Conservation (phyloP, 2,329 filamentous ascomycete species). For the Trichoderma gracile region DNA sequence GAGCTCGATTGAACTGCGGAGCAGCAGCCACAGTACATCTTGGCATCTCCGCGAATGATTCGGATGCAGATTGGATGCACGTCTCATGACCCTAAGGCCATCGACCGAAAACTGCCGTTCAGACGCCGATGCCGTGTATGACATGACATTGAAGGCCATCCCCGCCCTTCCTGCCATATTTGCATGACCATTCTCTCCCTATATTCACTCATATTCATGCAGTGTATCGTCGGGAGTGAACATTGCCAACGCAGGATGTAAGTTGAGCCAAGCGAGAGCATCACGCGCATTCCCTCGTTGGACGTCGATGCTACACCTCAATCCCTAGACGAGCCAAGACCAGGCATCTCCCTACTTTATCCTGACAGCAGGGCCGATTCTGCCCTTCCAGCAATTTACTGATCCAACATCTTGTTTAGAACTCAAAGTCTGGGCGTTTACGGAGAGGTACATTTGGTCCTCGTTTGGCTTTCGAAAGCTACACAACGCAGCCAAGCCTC, state of each 20-base stretch:
- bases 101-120: constrained; percentile 13
- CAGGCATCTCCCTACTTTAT: constrained; percentile 3
- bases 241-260: neutral
- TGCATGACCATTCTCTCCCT: neutral
- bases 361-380: neutral
- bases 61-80: constrained; percentile 14
- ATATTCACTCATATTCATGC: neutral
- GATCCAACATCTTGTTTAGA: neutral
- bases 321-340: constrained; percentile 3
- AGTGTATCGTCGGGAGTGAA: neutral
- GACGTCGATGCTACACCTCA: constrained; percentile 18
- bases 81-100: constrained; percentile 19
- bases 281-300: constrained; percentile 18
- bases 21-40: neutral
- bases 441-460: neutral
- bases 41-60: constrained; percentile 10
- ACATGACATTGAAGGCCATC: constrained; percentile 20
- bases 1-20: neutral
- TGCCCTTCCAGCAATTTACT: neutral
- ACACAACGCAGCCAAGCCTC: constrained; percentile 11
- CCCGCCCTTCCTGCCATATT: neutral
- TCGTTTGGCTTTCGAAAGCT: neutral
- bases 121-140: constrained; percentile 17
- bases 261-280: constrained; percentile 8
- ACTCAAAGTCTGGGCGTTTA: neutral